phyloP scores from a whole-genome alignment of 2,329 filamentous ascomycete species.

The Trichothecium sympodiale region DNA sequence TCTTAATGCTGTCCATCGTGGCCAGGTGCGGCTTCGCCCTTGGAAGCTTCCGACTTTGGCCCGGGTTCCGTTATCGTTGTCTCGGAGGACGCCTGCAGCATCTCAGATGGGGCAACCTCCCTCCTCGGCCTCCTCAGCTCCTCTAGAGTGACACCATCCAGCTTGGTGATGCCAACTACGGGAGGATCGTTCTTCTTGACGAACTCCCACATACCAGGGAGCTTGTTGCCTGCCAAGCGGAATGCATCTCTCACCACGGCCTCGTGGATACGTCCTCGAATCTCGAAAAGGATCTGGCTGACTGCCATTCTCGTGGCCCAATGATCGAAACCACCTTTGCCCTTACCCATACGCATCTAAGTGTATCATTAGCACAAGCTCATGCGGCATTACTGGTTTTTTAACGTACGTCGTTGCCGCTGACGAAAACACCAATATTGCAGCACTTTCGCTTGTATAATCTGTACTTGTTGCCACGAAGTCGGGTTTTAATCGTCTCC shows the following conservation, averaged over 20 bases:
- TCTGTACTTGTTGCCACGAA: slow-evolving; percentile 85
- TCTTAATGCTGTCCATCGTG: slow-evolving; percentile 12
- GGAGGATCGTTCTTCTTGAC: slow-evolving; percentile 85
- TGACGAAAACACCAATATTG: slow-evolving; percentile 90
- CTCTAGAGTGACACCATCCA: slow-evolving; percentile 74
- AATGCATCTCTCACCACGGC: slow-evolving; percentile 91
- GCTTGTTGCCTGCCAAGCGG: slow-evolving; percentile 83
- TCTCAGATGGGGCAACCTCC: slow-evolving; percentile 39
- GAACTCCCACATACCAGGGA: slow-evolving; percentile 92
- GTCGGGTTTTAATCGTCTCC: slow-evolving; percentile 79
- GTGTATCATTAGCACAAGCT: slow-evolving; percentile 2
- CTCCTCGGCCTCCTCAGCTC: slow-evolving; percentile 72
- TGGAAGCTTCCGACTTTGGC: slow-evolving; percentile 21
- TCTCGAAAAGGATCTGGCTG: slow-evolving; percentile 83
- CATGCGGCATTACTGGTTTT: not conserved
- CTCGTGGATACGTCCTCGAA: slow-evolving; percentile 88
- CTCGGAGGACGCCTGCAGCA: slow-evolving; percentile 21
- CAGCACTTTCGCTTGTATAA: slow-evolving; percentile 85
- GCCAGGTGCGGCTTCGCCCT: slow-evolving; percentile 8
- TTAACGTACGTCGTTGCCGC: slow-evolving; percentile 69
- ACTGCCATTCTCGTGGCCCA: slow-evolving; percentile 88
- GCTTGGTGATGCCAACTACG: slow-evolving; percentile 84
- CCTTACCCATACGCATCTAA: slow-evolving; percentile 93
- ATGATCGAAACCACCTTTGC: slow-evolving; percentile 93
- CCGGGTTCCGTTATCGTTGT: slow-evolving; percentile 20